Conservation (phyloP, 305 asterid species). For the Andrographis paniculata region DNA sequence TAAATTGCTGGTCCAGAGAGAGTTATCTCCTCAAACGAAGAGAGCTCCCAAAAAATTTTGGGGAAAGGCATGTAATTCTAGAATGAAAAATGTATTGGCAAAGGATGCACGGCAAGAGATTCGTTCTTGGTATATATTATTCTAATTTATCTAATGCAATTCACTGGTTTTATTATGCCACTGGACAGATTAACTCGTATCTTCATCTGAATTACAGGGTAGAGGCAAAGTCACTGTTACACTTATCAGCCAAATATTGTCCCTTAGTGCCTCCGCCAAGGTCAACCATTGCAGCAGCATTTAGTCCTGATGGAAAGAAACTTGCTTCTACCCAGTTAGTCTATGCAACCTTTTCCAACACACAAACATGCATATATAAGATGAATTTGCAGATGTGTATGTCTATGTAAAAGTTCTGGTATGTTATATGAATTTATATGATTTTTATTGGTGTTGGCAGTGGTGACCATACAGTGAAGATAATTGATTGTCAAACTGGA, state of each 20-base stretch:
- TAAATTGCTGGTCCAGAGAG: slow-evolving; percentile 67
- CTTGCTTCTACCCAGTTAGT: slow-evolving; percentile 97
- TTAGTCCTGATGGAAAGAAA: slow-evolving; percentile 89
- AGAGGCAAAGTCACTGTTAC: slow-evolving; percentile 80
- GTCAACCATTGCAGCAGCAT: slow-evolving; percentile 97
- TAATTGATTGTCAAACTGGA: slow-evolving; percentile 86
- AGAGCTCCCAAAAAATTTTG: slow-evolving; percentile 59
- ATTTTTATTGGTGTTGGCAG: slow-evolving; percentile 44
- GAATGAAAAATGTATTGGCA: slow-evolving; percentile 36
- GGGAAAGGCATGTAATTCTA: slow-evolving; percentile 44
- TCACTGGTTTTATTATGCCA: slow-evolving; percentile 6
- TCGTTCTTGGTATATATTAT: slow-evolving; percentile 13
- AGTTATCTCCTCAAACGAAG: slow-evolving; percentile 70
- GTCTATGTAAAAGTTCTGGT: too few species aligned
- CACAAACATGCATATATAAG: too few species aligned
- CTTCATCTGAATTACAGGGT: slow-evolving; percentile 46
- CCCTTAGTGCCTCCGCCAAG: slow-evolving; percentile 89
- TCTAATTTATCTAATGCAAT: background rate
- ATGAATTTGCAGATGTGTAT: too few species aligned
- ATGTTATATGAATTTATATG: too few species aligned
- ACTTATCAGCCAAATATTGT: slow-evolving; percentile 78
- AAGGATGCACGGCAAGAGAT: slow-evolving; percentile 76
- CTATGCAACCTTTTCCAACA: too few species aligned
- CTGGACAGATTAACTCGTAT: slow-evolving; percentile 1
- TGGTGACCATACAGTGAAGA: slow-evolving; percentile 98